phyloP scores from a whole-genome alignment of 371 early-diverging fungal genomes.

The Mortierella sp. region DNA sequence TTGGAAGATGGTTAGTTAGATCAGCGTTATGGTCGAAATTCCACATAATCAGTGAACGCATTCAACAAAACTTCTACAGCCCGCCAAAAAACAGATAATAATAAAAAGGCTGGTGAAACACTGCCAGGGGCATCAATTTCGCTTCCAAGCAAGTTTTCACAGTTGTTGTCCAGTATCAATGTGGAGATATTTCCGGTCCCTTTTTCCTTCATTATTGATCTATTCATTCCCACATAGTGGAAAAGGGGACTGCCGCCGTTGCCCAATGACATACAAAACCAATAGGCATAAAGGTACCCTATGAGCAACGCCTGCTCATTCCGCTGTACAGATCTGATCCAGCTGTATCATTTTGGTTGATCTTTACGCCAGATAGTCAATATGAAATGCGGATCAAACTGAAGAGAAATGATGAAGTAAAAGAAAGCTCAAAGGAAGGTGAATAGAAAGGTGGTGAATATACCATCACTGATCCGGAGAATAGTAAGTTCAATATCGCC shows the following conservation, averaged over 20 bases:
- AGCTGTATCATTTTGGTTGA: background rate
- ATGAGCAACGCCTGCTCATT: too few species aligned
- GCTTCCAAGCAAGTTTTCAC: background rate
- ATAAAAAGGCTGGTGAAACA: background rate
- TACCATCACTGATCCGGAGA: constrained; percentile 91
- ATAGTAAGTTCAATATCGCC: constrained; percentile 89
- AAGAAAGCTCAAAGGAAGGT: background rate
- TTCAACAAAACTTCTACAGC: background rate
- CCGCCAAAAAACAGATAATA: background rate
- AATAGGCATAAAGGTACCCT: too few species aligned
- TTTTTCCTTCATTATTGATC: background rate
- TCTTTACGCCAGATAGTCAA: background rate
- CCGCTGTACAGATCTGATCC: too few species aligned
- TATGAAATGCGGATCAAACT: background rate
- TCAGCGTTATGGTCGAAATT: constrained; percentile 29
- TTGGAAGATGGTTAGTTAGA: background rate
- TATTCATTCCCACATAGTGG: background rate
- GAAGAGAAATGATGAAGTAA: background rate
- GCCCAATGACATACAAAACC: background rate
- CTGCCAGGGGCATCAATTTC: background rate
- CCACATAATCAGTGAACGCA: background rate
- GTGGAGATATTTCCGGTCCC: background rate
- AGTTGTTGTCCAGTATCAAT: background rate
- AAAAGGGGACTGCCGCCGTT: background rate
- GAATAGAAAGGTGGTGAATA: constrained; percentile 4